These are phyloP conservation scores for Raphanus sativus DNA, from an alignment of 345 rosid genomes.

Conservation along the genomic window DNA sequence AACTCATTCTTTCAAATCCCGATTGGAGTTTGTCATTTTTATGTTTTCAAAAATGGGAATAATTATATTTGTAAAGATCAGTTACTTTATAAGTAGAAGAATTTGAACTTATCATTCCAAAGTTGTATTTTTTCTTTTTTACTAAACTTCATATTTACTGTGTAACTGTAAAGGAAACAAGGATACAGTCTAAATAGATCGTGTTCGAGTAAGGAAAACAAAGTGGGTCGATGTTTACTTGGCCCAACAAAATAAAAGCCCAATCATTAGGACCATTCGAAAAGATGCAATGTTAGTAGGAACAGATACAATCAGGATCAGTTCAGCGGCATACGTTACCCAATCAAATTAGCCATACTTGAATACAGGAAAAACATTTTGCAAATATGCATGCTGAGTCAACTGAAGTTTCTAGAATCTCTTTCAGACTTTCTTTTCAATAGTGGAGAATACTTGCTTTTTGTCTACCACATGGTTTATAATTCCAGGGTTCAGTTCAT, in stretches of 20 bases:
- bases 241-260: background rate
- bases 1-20: too few species aligned
- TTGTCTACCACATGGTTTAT: constrained; percentile 85
- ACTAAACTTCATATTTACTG: too few species aligned
- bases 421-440: constrained; percentile 62
- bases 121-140: too few species aligned
- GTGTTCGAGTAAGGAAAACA: background rate
- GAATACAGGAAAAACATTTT: background rate
- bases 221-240: background rate
- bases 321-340: background rate
- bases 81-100: background rate
- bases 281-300: background rate
- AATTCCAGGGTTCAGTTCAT: constrained; percentile 83
- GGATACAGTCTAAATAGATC: background rate
- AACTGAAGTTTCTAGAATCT: constrained; percentile 24
- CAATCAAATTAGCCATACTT: background rate
- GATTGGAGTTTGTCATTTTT: background rate
- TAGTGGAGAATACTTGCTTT: constrained; percentile 85
- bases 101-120: too few species aligned
- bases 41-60: background rate
- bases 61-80: background rate
- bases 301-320: background rate
- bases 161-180: background rate
- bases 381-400: background rate
- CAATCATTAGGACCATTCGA: background rate